Percentiles rank a stretch among this genome's conserved stretches.
Evolutionary conservation across 768 basidiomycete genomes (phyloP).

Genomic region (Sporobolomyces pararoseus): DNA sequence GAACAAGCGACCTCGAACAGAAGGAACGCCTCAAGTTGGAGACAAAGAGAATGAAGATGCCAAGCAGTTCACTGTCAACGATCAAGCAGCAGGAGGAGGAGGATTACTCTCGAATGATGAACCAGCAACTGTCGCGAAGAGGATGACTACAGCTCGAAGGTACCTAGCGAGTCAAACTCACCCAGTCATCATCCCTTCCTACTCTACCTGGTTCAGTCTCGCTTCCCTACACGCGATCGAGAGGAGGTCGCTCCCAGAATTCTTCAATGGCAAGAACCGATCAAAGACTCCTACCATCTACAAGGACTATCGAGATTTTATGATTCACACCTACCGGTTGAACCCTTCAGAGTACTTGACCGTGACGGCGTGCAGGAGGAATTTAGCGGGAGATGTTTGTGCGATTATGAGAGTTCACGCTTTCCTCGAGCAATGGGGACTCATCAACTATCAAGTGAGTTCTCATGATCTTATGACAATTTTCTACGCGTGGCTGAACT

Average conservation of each 20-base stretch:
- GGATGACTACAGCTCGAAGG: conserved; percentile 59
- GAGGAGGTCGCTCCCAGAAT: conserved; percentile 86
- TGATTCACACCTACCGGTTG: conserved; percentile 96
- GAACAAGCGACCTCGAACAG: conserved; percentile 21
- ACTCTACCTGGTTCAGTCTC: conserved; percentile 98
- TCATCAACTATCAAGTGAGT: conserved; percentile 94
- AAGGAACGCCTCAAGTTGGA: background rate
- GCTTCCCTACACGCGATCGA: conserved; percentile 88
- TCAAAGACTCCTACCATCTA: conserved; percentile 95
- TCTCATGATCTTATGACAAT: too few relatives aligned
- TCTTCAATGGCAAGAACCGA: conserved; percentile 92
- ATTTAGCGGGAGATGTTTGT: conserved; percentile 95
- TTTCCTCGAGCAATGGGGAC: conserved; percentile 97
- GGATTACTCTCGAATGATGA: conserved; percentile 3
- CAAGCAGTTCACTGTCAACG: conserved; percentile 9
- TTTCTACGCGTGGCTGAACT: too few relatives aligned
- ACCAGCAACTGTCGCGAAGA: conserved; percentile 19
- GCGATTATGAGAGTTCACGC: conserved; percentile 98
- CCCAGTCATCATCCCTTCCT: conserved; percentile 93
- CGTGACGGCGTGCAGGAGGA: conserved; percentile 91
- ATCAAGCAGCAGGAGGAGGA: conserved; percentile 5
- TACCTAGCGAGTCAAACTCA: conserved; percentile 95
- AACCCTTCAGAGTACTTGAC: conserved; percentile 93
- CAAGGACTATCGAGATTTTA: conserved; percentile 99
- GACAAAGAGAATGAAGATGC: conserved; percentile 15